Evolutionary conservation across 2,329 filamentous ascomycete genomes (phyloP), one percentile per base, ranked within the genome.

Genomic region (Neocucurbitaria cava): DNA sequence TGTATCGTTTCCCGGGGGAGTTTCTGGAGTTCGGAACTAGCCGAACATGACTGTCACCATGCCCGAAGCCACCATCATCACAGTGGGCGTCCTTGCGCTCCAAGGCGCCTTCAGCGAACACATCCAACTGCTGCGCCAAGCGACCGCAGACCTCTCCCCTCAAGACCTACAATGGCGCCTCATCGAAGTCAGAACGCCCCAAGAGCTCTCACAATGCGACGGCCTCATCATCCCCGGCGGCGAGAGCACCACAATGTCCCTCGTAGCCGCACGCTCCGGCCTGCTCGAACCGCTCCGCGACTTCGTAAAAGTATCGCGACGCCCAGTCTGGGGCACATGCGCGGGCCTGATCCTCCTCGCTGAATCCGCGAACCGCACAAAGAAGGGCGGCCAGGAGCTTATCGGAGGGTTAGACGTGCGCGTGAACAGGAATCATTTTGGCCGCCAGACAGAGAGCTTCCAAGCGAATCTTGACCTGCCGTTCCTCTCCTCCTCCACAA

Each of bases 91-190:
- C 30, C 81, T 89, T 33, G 87, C 95, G 63, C 85, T 99, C 17
- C 95, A 99, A 78, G 95, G 95, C 66, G 94, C 93, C 53, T 97
- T 98, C 76, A 84, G 87, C 68, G 94, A 99, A 76, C 94, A 99
- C 79, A 75, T 96, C 52, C 82, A 86, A 61, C 85, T 96, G 33
- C 82, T 98, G 33, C 84, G 84, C 62, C 83, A 85, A 59, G 92
- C 93, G 5, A 84, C 87, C 2, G 71, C 77, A n/a, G 76, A 78
- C 20, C 72, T 89, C 30, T n/a, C n/a, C n/a, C 39, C 39, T 36
- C 46, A 61, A 23, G 52, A 66, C 36, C n/a, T 63, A 50, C 54
- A 59, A 60, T 88, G 91, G 78, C 71, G 76, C 23, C 91, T 95
- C 70, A 82, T 89, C 59, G 89, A 96, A 76, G 91, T 98, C 42